phyloP scores from a whole-genome alignment of 805 yeast species.

The Ogataea pignaliae region DNA sequence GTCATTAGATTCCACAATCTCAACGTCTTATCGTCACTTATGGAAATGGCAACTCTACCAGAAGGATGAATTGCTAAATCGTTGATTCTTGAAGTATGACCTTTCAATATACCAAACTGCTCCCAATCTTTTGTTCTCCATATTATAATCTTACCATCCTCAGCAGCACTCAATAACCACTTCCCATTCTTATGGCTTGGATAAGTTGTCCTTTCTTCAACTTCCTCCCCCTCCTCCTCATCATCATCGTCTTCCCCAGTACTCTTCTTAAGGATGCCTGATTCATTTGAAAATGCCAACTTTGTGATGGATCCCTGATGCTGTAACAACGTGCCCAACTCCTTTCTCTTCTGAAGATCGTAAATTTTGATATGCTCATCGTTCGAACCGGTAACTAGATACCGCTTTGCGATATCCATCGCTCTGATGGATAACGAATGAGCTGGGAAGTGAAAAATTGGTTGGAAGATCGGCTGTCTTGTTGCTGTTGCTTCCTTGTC shows the following conservation, averaged over 20 bases:
- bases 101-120: conserved; percentile 78
- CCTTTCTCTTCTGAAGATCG: conserved; percentile 90
- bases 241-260: conserved; percentile 14
- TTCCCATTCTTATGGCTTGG: conserved; percentile 50
- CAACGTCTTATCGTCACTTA: conserved; percentile 78
- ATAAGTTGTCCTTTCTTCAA: conserved; percentile 2
- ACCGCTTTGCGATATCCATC: conserved; percentile 76
- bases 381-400: conserved; percentile 88
- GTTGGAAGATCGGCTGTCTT: conserved; percentile 69
- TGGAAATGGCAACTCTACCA: conserved; percentile 86
- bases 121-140: conserved; percentile 99
- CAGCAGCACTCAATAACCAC: conserved; percentile 89
- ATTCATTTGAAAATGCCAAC: conserved; percentile 62
- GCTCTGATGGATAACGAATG: conserved; percentile 86
- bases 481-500: conserved; percentile 16
- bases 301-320: conserved; percentile 86
- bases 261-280: conserved; percentile 2
- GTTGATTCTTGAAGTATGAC: conserved; percentile 78
- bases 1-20: conserved; percentile 97
- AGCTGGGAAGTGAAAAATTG: conserved; percentile 94
- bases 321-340: conserved; percentile 82
- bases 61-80: conserved; percentile 88
- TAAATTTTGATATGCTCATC: conserved; percentile 94
- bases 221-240: conserved; percentile 17
- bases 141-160: conserved; percentile 81